phyloP scores from a whole-genome alignment of 345 rosid species.

The Eucalyptus pauciflora region DNA sequence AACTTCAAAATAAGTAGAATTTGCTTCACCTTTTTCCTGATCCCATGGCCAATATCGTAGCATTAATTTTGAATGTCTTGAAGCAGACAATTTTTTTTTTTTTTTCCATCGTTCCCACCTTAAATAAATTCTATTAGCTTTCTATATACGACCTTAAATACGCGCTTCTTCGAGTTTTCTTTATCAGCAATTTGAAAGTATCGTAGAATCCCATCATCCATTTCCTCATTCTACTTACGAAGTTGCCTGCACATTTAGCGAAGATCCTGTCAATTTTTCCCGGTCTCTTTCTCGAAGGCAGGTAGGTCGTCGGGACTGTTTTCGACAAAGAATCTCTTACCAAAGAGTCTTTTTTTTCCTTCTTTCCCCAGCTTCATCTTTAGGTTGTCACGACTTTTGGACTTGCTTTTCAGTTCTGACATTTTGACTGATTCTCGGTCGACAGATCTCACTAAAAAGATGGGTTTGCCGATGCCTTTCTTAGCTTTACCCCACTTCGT shows the following conservation, averaged over 20 bases:
- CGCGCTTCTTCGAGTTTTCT: not conserved
- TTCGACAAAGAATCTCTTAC: not conserved
- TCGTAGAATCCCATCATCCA: not conserved
- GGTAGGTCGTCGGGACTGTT: not conserved
- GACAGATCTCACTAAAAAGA: not conserved
- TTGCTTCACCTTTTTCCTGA: not conserved
- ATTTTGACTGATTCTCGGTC: not conserved
- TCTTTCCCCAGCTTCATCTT: not conserved
- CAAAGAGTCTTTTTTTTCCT: not conserved
- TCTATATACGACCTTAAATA: not conserved
- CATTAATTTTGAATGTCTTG: not conserved
- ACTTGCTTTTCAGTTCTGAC: not conserved
- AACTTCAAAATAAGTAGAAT: not conserved
- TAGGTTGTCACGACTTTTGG: not conserved
- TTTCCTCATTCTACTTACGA: not conserved
- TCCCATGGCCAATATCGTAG: not conserved
- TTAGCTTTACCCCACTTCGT: not conserved
- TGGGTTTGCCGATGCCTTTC: not conserved
- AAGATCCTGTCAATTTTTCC: not conserved
- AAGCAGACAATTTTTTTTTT: no score
- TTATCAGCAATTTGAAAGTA: not conserved
- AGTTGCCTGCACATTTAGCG: not conserved
- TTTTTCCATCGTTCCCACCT: not conserved
- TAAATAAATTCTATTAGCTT: not conserved
- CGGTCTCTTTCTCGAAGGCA: not conserved